Evolutionary conservation across 495 filamentous ascomycete genomes (phyloP), one percentile per base, ranked within the genome.

Genomic region (Aspergillus indologenus): DNA sequence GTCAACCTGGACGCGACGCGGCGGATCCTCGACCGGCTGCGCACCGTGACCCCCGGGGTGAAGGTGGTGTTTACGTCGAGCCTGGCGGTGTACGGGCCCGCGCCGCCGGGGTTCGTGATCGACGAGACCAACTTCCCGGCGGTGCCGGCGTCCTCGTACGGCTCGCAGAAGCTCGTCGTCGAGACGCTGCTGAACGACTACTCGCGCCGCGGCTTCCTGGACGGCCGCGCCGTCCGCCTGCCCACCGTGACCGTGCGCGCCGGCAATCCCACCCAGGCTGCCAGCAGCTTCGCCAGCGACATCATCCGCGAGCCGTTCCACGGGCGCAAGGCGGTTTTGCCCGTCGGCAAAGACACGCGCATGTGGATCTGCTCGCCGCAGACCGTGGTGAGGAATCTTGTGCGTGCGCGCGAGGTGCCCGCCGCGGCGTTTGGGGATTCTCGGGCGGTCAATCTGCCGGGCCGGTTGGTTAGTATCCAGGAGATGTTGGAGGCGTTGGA

Each of bases 1-100:
- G 88, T 91, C 53, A 95, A 95, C 69, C 77, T 95, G 34, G 83
- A 91, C 70, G 81, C 86, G n/a, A 85, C 84, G 3, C 77, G 85
- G 17, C 72, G 74, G 26, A 75, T 93, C 45, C 75, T 91, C 26
- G 82, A 90, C 50, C 71, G 76, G 26, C 77, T 91, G 6, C 81
- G 84, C 23, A 63, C 64, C 5, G 77, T 76, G 24, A 81, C 78
- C 59, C 85, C 83, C 0, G 85, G 86, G 8, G 79, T 86, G 1
- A 80, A 84, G 55, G 81, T 90, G 14, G 76, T 91, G 57, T 81
- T 79, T 64, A 76, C 79, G 15, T 82, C 79, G 42, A 83, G 79
- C 19, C 68, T 80, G 55, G 85, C 85, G n/a, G 83, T 87, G 24
- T 89, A 86, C 70, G 85, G 85, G 3, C 71, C 72, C 46, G 74